Base-by-base conservation (phyloP, 2,329 filamentous ascomycete genomes). In the Alternaria incomplexa region DNA sequence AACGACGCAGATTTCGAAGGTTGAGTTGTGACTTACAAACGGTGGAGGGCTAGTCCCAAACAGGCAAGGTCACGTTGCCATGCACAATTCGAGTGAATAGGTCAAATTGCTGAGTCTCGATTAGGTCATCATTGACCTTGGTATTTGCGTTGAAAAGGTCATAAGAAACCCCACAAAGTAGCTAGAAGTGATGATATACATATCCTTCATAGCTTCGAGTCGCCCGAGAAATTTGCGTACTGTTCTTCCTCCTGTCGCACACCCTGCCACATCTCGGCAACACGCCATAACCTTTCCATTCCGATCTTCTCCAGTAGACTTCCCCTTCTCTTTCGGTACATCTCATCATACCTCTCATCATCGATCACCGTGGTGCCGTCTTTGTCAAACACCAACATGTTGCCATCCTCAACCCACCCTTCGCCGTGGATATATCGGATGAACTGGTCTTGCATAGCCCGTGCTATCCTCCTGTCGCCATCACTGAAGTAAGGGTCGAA, bases 191-290 rank as follows among this genome's bases (percentile, higher is more conserved):
- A 22, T 25, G 8, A 40, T 15, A 12, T 8, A 2, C 20, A 36
- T 3, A 25, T 25, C n/a, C 8, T 15, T 58, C 44, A 65, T 46
- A 63, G 22, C 51, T 63, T 65, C 11, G 56, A 20, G 15, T 62
- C 48, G 6, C 56, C 25, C 2, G 28, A n/a, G 20, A 20, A 51
- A 17, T 25, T 32, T 2, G n/a, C n/a, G 9, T 23, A 22, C 17
- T 55, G 45, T 26, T 64, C 23, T 22, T 70, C 61, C 30, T 76
- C 74, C 36, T 58, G 48, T 22, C 70, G 65, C 7, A 76, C 72
- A n/a, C 71, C 70, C 46, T 76, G 73, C 74, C 73, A 77, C 53
- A 23, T 63, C 23, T 77, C 75, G 13, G 68, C 70, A 44, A 77
- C 20, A 52, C 23, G 50, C 70, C 72, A 76, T 5, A 72, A 48